Percentiles rank a stretch among this genome's conserved stretches.
phyloP scores from a whole-genome alignment of 2,329 filamentous ascomycete genomes.

The Fusarium heterosporum region DNA sequence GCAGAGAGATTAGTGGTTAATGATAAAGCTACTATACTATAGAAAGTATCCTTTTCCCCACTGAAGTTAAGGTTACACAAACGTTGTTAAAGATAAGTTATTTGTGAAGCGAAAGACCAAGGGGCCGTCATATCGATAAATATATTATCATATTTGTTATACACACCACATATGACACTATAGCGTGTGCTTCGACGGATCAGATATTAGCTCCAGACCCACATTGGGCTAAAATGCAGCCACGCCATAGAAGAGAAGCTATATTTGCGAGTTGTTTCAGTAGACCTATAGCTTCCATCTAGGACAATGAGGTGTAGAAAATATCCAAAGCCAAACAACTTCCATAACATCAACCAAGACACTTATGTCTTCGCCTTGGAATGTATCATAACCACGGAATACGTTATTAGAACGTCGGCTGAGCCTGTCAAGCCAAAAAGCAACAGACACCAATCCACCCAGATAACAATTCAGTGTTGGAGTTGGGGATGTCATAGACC shows the following conservation, averaged over 20 bases:
- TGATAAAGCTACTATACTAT: too few relatives aligned
- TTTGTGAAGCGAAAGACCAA: too few relatives aligned
- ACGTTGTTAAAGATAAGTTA: too few relatives aligned
- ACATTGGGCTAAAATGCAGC: background rate
- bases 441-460: constrained; percentile 8
- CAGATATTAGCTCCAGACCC: too few relatives aligned
- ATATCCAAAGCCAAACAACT: constrained; percentile 12
- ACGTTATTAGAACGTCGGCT: constrained; percentile 8
- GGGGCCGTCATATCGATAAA: too few relatives aligned
- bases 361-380: constrained; percentile 10
- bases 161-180: too few relatives aligned
- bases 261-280: constrained; percentile 2
- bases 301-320: constrained; percentile 1
- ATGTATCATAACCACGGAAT: constrained; percentile 7
- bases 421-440: constrained; percentile 14
- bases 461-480: background rate
- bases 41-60: too few relatives aligned
- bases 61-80: too few relatives aligned
- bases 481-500: background rate
- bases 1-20: too few relatives aligned
- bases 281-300: background rate
- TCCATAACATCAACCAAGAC: constrained; percentile 19
- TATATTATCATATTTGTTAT: too few relatives aligned
- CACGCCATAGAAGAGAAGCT: constrained; percentile 8
- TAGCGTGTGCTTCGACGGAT: too few relatives aligned